Conservation (phyloP, 257 asterid genomes). For the Scutellaria barbata region DNA sequence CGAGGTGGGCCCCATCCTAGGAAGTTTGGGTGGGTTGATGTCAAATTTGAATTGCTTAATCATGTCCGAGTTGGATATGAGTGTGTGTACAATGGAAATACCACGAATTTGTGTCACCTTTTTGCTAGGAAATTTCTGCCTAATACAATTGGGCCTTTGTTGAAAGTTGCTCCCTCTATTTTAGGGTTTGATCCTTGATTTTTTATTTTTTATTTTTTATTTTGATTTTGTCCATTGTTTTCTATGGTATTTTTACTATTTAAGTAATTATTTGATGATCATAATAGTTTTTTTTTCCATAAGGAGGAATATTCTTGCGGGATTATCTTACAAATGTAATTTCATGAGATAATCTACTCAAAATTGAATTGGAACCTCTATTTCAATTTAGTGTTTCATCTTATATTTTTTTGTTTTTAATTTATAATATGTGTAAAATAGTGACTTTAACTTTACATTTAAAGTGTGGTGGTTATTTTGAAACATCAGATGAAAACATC, state of each 20-base stretch:
- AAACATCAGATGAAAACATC: no score
- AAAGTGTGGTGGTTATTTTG: no score
- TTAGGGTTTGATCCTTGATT: conserved; percentile 48
- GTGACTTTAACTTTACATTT: no score
- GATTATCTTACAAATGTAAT: no score
- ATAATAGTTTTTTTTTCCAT: no score
- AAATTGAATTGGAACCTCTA: no score
- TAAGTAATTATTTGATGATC: no score
- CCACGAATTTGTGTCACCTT: conserved; percentile 49
- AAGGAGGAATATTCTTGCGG: no score
- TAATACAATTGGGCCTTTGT: conserved; percentile 49
- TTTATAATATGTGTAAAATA: no score
- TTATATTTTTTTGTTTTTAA: no score
- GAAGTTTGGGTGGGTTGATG: conserved; percentile 57
- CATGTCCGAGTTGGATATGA: conserved; percentile 44
- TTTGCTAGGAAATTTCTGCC: conserved; percentile 77
- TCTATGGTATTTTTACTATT: not conserved
- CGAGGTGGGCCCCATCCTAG: conserved; percentile 71
- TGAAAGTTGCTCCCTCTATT: conserved; percentile 48
- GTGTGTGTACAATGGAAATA: conserved; percentile 62
- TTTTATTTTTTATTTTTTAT: not conserved
- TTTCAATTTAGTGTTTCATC: no score
- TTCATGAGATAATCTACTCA: no score
- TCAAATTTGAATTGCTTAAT: conserved; percentile 48
- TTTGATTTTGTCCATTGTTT: not conserved